A percentile compares a stretch with the other conserved stretches of the same genome.
Conservation (phyloP, 805 yeast species). For the Suhomyces sp. region DNA sequence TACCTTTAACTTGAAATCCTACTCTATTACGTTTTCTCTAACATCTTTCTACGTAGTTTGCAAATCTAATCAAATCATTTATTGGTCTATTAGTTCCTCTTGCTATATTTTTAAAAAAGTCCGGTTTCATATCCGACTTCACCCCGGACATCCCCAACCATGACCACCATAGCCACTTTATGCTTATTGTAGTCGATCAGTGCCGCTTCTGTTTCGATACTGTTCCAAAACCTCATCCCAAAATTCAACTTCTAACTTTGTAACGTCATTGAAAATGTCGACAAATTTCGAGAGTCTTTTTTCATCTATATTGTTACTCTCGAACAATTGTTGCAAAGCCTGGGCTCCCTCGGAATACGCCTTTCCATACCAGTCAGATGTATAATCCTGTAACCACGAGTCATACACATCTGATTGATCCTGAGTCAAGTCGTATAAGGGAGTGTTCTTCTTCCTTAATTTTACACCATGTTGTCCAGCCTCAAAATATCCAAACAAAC, state of each 20-base stretch:
- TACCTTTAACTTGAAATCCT: too few relatives aligned
- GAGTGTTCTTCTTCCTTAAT: constrained; percentile 15
- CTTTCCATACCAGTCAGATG: constrained; percentile 53
- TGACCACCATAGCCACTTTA: too few relatives aligned
- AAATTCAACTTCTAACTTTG: constrained; percentile 60
- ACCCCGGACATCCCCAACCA: too few relatives aligned
- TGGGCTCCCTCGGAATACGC: constrained; percentile 53
- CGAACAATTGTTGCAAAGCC: constrained; percentile 46
- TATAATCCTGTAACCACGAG: constrained; percentile 65
- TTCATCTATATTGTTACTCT: constrained; percentile 30
- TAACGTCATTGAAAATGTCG: constrained; percentile 58
- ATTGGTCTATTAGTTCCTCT: too few relatives aligned
- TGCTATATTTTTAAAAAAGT: too few relatives aligned
- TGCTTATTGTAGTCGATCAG: too few relatives aligned
- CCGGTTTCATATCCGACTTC: too few relatives aligned
- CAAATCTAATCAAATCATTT: too few relatives aligned
- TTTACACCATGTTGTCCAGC: constrained; percentile 45
- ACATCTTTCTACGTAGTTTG: too few relatives aligned
- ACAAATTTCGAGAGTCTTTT: constrained; percentile 52
- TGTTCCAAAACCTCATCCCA: constrained; percentile 53
- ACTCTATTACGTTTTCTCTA: too few relatives aligned
- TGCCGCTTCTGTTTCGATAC: too few relatives aligned
- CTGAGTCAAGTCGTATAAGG: constrained; percentile 21
- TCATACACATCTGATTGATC: constrained; percentile 33
- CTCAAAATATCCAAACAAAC: constrained; percentile 67